Evolutionary conservation across 495 filamentous ascomycete species (phyloP).

Genomic region (Annulohypoxylon moriforme): DNA sequence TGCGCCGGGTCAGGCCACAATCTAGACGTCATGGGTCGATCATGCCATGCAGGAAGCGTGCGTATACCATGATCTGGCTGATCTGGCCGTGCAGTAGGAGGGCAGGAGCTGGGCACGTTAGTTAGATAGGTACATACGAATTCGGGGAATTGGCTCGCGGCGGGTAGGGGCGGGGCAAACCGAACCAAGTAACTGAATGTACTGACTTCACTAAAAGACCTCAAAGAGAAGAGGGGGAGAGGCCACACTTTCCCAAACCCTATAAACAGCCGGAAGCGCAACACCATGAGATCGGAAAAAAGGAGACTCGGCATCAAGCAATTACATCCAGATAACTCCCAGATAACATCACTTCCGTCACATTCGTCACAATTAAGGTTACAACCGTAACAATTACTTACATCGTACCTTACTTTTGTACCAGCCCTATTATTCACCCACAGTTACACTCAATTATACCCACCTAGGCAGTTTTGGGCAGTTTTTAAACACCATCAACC

Average conservation of each 20-base stretch:
- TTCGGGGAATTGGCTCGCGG: slow-evolving; percentile 10
- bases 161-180: slow-evolving; percentile 22
- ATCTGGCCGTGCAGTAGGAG: not conserved
- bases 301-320: slow-evolving; percentile 1
- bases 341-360: not conserved
- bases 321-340: slow-evolving; percentile 1
- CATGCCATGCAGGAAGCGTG: slow-evolving; percentile 39
- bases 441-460: slow-evolving; percentile 5
- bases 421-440: not conserved
- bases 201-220: not conserved
- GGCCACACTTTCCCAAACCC: slow-evolving; percentile 4
- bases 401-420: slow-evolving; percentile 15
- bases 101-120: slow-evolving; percentile 3
- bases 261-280: slow-evolving; percentile 7
- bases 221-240: not conserved
- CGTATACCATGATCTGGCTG: slow-evolving; percentile 6
- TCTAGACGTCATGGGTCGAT: slow-evolving; percentile 44
- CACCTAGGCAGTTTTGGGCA: not conserved
- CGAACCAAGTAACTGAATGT: not conserved
- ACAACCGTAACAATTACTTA: slow-evolving; percentile 15
- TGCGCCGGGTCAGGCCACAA: slow-evolving; percentile 34
- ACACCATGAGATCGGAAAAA: slow-evolving; percentile 14
- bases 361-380: slow-evolving; percentile 12
- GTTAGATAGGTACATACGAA: not conserved
- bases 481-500: not conserved